Base-by-base conservation (phyloP, 1,139 yeast species). In the Taphrina betulina region DNA sequence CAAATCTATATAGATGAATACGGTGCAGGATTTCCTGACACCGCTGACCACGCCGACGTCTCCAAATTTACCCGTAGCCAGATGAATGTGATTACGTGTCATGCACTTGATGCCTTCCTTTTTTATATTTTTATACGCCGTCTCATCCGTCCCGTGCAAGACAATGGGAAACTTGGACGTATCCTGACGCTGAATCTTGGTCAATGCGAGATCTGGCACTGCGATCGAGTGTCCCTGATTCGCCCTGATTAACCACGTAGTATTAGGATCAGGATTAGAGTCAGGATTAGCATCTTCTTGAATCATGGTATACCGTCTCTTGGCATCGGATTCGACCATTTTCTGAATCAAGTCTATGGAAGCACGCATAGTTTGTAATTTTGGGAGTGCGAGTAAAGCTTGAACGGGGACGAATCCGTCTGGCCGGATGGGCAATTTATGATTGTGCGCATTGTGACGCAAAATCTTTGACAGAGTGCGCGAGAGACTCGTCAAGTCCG, bases 151-250 rank as follows among this genome's bases (percentile, higher is more conserved):
- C 4, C 98, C 98, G 67, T 94, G 98, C 34, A 86, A 80, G 3
- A 87, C 75, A 2, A 67, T 64, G 0, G 64, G 61, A 5, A 54
- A 33, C 5, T n/a, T 3, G 5, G n/a, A 31, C 5, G 55, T 45
- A 19, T 60, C 58, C 22, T 50, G 52, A n/a, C n/a, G n/a, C 4
- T 50, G 26, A 28, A 64, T 42, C 3, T 57, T 61, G 33, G 60
- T 60, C 58, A 79, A 67, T 10, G 72, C 75, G 22, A 78, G 75
- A 35, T 78, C 78, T 14, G 76, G 75, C 0, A 71, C 66, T 24
- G 69, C 63, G 12, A 92, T 71, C 0, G 95, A 82, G 68, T 92
- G 98, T 5, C 98, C 98, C 68, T 92, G 98, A 57, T 83, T 83
- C 1, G 98, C 98, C 66, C 96, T 80, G 12, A 92, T 84, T 35